Conservation (phyloP, 768 basidiomycete species). For the Leccinum arenicola region DNA sequence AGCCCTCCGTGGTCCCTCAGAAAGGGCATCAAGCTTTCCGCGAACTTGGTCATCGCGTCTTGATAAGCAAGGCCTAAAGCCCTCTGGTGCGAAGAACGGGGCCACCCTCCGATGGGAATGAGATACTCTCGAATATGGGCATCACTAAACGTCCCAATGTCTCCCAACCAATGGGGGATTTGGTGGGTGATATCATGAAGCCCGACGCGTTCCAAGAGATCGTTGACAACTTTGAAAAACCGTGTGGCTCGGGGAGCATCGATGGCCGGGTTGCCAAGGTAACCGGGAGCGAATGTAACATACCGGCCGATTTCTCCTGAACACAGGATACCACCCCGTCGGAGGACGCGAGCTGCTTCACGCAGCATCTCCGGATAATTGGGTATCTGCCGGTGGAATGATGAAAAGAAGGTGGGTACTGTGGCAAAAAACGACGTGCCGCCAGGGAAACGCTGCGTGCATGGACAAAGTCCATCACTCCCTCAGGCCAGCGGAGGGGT, state of each 20-base stretch:
- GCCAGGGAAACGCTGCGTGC: constrained; percentile 58
- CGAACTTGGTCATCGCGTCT: constrained; percentile 39
- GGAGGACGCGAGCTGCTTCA: constrained; percentile 63
- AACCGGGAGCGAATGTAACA: constrained; percentile 38
- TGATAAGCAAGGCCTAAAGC: constrained; percentile 44
- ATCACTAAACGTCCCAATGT: constrained; percentile 40
- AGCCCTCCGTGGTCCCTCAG: constrained; percentile 40
- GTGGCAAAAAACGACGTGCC: constrained; percentile 40
- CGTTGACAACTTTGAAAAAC: constrained; percentile 42
- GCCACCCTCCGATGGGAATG: constrained; percentile 63
- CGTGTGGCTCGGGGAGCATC: constrained; percentile 25
- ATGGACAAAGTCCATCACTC: constrained; percentile 66
- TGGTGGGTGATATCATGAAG: constrained; percentile 37
- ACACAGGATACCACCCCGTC: constrained; percentile 68
- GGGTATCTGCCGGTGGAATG: constrained; percentile 41
- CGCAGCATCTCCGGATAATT: constrained; percentile 51
- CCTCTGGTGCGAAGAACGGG: constrained; percentile 30
- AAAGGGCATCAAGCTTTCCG: constrained; percentile 48
- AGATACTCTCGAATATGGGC: constrained; percentile 33
- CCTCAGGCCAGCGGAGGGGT: constrained; percentile 47
- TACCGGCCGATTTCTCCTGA: constrained; percentile 58
- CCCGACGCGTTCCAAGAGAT: constrained; percentile 35
- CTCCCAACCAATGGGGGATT: constrained; percentile 38
- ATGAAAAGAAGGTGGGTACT: constrained; percentile 12
- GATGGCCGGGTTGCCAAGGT: constrained; percentile 22